Percentiles rank a stretch among this genome's conserved stretches.
Conservation (phyloP, 768 basidiomycete genomes). For the Candolleomyces aberdarensis region DNA sequence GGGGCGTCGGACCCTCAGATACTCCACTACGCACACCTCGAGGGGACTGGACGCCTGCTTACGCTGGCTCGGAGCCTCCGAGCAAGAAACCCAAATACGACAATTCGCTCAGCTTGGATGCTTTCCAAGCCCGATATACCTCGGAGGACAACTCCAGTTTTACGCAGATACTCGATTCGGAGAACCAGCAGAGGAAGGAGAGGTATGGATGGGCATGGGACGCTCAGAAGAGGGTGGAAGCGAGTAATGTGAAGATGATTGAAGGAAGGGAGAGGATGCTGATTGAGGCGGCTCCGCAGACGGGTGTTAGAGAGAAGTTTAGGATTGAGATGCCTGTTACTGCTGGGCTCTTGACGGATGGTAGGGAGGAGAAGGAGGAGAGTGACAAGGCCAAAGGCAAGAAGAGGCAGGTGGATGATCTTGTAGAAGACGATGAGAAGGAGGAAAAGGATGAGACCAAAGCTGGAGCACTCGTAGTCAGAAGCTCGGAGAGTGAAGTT, state of each 20-base stretch:
- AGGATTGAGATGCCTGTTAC: conserved; percentile 57
- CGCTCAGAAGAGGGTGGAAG: conserved; percentile 79
- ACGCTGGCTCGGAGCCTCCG: conserved; percentile 35
- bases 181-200: conserved; percentile 80
- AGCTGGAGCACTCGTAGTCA: conserved; percentile 18
- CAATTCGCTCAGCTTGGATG: conserved; percentile 66
- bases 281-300: conserved; percentile 59
- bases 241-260: conserved; percentile 59
- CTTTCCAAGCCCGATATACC: conserved; percentile 88
- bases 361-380: conserved; percentile 20
- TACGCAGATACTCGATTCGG: conserved; percentile 85
- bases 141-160: conserved; percentile 98
- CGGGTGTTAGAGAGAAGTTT: conserved; percentile 68
- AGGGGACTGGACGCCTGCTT: neutral
- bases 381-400: conserved; percentile 22
- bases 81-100: conserved; percentile 61
- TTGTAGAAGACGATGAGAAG: neutral
- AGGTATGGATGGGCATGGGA: conserved; percentile 93
- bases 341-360: conserved; percentile 51
- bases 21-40: conserved; percentile 56
- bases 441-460: conserved; percentile 5
- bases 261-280: conserved; percentile 68
- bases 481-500: conserved; percentile 22
- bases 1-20: conserved; percentile 53
- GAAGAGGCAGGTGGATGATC: conserved; percentile 18